Conservation (phyloP, 2,329 filamentous ascomycete genomes). For the Tolypocladium paradoxum region DNA sequence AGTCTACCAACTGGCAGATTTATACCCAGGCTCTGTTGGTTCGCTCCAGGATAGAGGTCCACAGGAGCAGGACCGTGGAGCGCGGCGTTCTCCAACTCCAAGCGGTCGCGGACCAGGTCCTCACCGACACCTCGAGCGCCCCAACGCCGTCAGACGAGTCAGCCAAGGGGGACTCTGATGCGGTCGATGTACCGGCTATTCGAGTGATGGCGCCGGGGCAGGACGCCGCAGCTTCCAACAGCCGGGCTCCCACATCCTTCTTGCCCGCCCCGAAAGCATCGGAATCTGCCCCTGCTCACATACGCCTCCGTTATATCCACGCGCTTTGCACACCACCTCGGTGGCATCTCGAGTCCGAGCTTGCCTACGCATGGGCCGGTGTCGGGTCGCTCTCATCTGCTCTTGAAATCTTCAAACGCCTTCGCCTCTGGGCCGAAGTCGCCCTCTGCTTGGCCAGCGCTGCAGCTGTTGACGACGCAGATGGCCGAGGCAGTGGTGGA, state of each 20-base stretch:
- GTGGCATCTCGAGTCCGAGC: constrained; percentile 90
- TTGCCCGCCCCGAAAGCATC: constrained; percentile 63
- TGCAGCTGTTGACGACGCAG: constrained; percentile 46
- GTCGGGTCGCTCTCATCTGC: constrained; percentile 83
- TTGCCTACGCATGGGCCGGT: constrained; percentile 84
- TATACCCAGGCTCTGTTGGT: constrained; percentile 91
- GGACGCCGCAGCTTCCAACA: constrained; percentile 8
- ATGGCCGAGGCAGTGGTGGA: constrained; percentile 41
- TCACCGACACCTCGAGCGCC: constrained; percentile 60
- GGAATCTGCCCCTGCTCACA: constrained; percentile 67
- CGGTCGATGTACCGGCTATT: constrained; percentile 32
- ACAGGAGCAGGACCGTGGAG: constrained; percentile 78
- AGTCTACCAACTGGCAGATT: constrained; percentile 93
- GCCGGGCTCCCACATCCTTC: constrained; percentile 58
- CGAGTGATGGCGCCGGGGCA: constrained; percentile 29
- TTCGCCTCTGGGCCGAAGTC: constrained; percentile 91
- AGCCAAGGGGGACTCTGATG: constrained; percentile 11
- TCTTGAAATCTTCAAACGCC: constrained; percentile 87
- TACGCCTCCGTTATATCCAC: constrained; percentile 76
- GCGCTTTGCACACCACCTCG: constrained; percentile 72
- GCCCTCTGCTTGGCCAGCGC: constrained; percentile 71
- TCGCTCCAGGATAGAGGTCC: constrained; percentile 79
- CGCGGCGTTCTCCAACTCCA: constrained; percentile 86
- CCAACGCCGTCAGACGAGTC: constrained; percentile 17
- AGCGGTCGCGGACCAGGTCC: constrained; percentile 87